Evolutionary conservation across 2,329 filamentous ascomycete species (phyloP).

Genomic region (Chaetothyriales sp.): DNA sequence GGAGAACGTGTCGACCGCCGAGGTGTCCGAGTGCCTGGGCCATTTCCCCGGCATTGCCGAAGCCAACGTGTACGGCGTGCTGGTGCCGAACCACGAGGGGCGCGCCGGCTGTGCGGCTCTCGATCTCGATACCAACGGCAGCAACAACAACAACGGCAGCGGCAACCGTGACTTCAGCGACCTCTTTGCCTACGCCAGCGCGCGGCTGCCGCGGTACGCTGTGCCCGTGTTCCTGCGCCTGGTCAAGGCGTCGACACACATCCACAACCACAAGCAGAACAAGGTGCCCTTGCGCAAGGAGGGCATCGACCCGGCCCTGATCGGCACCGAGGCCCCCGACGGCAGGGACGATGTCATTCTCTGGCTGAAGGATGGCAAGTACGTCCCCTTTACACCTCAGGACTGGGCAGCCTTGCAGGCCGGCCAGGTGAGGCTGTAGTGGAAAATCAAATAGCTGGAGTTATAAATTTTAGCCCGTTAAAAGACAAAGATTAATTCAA

Average conservation of each 20-base stretch:
- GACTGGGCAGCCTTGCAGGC: conserved; percentile 10
- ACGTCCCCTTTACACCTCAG: conserved; percentile 10
- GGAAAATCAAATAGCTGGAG: too few relatives aligned
- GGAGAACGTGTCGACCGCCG: conserved; percentile 69
- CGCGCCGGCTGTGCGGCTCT: conserved; percentile 70
- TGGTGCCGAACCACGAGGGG: conserved; percentile 67
- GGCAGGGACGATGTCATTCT: conserved; percentile 23
- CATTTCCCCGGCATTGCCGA: conserved; percentile 54
- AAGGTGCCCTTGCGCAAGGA: conserved; percentile 47
- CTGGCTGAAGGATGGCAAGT: conserved; percentile 13
- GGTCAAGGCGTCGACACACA: conserved; percentile 44
- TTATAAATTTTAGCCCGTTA: too few relatives aligned
- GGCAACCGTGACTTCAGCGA: conserved; percentile 45
- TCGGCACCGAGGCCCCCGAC: conserved; percentile 13
- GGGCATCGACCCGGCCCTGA: conserved; percentile 14
- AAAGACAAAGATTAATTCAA: too few relatives aligned
- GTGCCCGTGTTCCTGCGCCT: conserved; percentile 61
- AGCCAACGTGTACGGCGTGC: conserved; percentile 76
- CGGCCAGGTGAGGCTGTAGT: conserved; percentile 20
- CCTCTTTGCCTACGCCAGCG: conserved; percentile 45
- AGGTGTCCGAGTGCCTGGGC: conserved; percentile 65
- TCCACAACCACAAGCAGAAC: conserved; percentile 70
- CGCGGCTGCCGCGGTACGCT: conserved; percentile 56
- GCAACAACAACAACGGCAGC: conserved; percentile 28
- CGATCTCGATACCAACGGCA: conserved; percentile 37